Evolutionary conservation across 108 stramenopile genomes (phyloP).

Genomic region (Skeletonema grethae): DNA sequence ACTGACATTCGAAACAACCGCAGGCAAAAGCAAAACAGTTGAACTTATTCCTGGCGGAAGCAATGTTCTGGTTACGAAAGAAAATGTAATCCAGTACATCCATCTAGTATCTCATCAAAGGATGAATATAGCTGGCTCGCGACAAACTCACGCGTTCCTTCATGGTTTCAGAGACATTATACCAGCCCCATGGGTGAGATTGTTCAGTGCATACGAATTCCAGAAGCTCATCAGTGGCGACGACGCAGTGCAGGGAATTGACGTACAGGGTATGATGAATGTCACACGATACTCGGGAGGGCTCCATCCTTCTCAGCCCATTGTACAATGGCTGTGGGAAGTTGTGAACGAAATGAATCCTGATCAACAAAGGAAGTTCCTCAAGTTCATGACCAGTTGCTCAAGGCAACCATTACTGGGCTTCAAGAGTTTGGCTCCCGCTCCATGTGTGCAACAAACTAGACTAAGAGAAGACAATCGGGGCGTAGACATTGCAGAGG

Average conservation of each 20-base stretch:
- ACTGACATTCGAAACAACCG: conserved; percentile 71
- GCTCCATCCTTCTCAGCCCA: conserved; percentile 93
- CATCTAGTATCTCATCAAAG: conserved; percentile 90
- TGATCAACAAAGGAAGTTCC: conserved; percentile 88
- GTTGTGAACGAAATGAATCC: conserved; percentile 84
- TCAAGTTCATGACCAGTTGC: conserved; percentile 96
- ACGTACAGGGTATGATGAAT: conserved; percentile 81
- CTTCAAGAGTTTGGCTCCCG: conserved; percentile 86
- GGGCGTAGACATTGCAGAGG: conserved; percentile 54
- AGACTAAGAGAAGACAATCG: conserved; percentile 64
- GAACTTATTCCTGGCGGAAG: conserved; percentile 88
- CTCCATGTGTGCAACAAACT: conserved; percentile 92
- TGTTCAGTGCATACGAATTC: conserved; percentile 93
- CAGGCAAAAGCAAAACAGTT: conserved; percentile 24
- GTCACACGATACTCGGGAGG: conserved; percentile 90
- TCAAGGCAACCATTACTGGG: conserved; percentile 95
- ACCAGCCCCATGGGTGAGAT: conserved; percentile 91
- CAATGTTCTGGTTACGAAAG: conserved; percentile 79
- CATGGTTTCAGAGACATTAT: conserved; percentile 95
- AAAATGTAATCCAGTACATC: conserved; percentile 92
- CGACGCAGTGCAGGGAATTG: conserved; percentile 86
- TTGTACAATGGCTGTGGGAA: conserved; percentile 91
- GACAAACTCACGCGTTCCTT: conserved; percentile 91
- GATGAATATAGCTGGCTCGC: conserved; percentile 84
- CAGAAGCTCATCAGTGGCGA: conserved; percentile 97